Evolutionary conservation across 331 rosid species (phyloP), one percentile per base, ranked within the genome.

Genomic region (Pyracantha coccinea): DNA sequence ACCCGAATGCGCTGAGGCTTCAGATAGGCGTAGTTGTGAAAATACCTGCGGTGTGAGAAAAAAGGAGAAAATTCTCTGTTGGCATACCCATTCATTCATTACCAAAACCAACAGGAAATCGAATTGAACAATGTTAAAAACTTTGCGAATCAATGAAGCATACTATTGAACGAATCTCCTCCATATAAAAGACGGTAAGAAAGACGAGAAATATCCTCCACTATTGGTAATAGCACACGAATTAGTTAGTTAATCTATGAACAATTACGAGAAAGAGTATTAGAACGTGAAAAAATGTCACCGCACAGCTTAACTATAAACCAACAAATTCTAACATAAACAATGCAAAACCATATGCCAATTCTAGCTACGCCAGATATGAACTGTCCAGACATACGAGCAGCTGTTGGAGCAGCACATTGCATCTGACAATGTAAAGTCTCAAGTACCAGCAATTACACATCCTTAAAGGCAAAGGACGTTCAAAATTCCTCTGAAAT

Each of bases 11-110:
- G 96, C 97, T 55, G 93, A 87, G 74, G 96, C 95, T 86, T 94
- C 98, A 75, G 96, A 81, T 27, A 94, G 88, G 60, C 96, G 97
- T 96, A 94, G 87, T 87, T 94, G 98, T 21, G 97, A 91, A 80
- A 91, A 87, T 55, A 96, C 97, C 98, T 91, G 85, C 64, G 63
- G 69, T 15, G 25, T 20, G 23, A 13, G 24, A 57, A 55, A 76
- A 65, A 66, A 68, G 24, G 47, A 67, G 29, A 23, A 25, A 54
- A 21, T 4, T 33, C 23, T 53, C 69, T n/a, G 58, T 41, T 32
- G 41, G 69, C 12, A 17, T 58, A 74, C 52, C 32, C 3, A 6
- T 70, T 57, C 67, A 41, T 24, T 64, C 35, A 65, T 54, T 78
- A 11, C 50, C 57, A 70, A 5, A 69, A 8, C 47, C 62, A 31